Conservation (phyloP, 2,329 filamentous ascomycete species). For the Metarhizium brunneum region DNA sequence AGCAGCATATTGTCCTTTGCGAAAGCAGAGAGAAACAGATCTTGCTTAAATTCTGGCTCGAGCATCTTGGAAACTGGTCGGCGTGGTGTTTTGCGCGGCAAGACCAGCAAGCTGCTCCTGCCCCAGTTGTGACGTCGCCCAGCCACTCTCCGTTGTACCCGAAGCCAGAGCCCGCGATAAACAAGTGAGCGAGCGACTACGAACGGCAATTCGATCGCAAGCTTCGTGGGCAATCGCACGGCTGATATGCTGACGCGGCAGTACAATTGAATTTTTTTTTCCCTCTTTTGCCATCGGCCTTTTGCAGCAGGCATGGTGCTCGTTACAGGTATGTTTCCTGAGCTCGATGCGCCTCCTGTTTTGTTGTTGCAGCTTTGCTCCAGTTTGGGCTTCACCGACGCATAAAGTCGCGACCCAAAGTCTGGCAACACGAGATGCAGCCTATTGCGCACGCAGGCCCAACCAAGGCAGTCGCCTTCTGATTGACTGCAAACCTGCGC, state of each 20-base stretch:
- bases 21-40: background rate
- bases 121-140: slow-evolving; percentile 2
- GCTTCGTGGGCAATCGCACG: background rate
- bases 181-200: background rate
- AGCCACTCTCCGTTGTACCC: background rate
- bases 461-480: background rate
- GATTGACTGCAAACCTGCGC: background rate
- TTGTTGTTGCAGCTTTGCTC: slow-evolving; percentile 1
- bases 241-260: background rate
- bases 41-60: background rate
- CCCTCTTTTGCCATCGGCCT: background rate
- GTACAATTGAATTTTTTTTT: too few species aligned
- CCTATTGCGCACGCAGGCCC: background rate
- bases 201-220: background rate
- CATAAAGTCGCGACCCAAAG: background rate
- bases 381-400: slow-evolving; percentile 1
- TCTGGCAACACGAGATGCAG: background rate
- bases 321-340: background rate
- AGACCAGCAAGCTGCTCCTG: background rate
- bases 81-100: background rate
- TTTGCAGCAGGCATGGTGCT: slow-evolving; percentile 1
- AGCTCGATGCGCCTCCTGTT: background rate
- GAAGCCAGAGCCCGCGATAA: slow-evolving; percentile 1
- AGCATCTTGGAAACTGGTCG: background rate
- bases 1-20: background rate